Base-by-base conservation (phyloP, 768 basidiomycete genomes). In the Hericium coralloides region DNA sequence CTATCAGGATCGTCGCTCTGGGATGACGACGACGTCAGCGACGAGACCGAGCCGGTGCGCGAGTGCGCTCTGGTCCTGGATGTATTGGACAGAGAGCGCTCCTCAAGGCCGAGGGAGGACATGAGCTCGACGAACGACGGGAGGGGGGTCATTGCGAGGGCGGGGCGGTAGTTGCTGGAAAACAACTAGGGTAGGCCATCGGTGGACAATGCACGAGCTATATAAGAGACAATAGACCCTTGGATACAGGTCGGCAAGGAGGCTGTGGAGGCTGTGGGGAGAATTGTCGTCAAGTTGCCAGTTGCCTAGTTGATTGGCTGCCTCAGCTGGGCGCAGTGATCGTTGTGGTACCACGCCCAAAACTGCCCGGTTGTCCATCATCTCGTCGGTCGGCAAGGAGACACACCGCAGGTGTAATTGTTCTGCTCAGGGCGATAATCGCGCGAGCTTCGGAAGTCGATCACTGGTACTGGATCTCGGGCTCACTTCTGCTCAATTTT, bases 91-190 rank as follows among this genome's bases (percentile, higher is more conserved):
- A 63, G 53, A 54, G 72, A 49, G 31, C 66, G 69, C 62, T 78
- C 77, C 62, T 87, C 82, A 69, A 92, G 76, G 61, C 87, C 90
- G 63, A 92, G 76, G 59, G 90, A 81, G 60, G 82, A 81, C 88
- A 92, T 89, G 68, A 92, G 86, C 73, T 91, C 84, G 58, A 89
- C 83, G 69, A 92, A 92, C 56, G 90, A 91, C 66, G 90, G 90
- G 64, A 92, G 83, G 65, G 87, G 71, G 67, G 85, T 74, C 85
- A 85, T 89, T 65, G 22, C 53, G 52, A 61, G 51, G 53, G 67
- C 63, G 63, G 63, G 64, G 63, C 63, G 53, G 57, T 25, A 45
- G 59, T 55, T 53, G 55, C 50, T 14, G 59, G 47, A 53, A 58
- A 53, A 49, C 61, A 62, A 62, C 59, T 22, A 50, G 22, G 37